phyloP scores from a whole-genome alignment of 2,329 filamentous ascomycete genomes.

The Sphaceloma murrayae region DNA sequence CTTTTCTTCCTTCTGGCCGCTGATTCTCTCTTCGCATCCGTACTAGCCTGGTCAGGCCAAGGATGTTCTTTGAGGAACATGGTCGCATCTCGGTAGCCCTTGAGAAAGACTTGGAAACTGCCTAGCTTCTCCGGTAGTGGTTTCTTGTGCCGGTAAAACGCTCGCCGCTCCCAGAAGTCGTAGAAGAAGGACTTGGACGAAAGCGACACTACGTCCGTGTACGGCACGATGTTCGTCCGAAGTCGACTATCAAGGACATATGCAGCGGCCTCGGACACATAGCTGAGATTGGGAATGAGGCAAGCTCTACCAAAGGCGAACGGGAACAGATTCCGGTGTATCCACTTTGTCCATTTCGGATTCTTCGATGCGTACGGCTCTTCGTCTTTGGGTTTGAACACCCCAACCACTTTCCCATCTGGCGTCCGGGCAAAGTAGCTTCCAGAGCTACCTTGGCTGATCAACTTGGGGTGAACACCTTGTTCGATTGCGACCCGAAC shows the following conservation, averaged over 20 bases:
- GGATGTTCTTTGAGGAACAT: slow-evolving; percentile 90
- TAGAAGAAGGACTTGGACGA: slow-evolving; percentile 98
- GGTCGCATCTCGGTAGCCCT: slow-evolving; percentile 94
- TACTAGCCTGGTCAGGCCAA: slow-evolving; percentile 82
- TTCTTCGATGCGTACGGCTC: slow-evolving; percentile 95
- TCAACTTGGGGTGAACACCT: slow-evolving; percentile 88
- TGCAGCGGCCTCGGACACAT: slow-evolving; percentile 93
- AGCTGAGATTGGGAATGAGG: slow-evolving; percentile 92
- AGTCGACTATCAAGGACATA: slow-evolving; percentile 89
- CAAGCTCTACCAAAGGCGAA: slow-evolving; percentile 95
- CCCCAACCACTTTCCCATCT: slow-evolving; percentile 87
- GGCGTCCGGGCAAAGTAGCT: slow-evolving; percentile 94
- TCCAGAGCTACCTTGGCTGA: slow-evolving; percentile 91
- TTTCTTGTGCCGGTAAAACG: slow-evolving; percentile 79
- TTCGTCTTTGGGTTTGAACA: slow-evolving; percentile 98
- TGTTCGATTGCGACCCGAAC: slow-evolving; percentile 84
- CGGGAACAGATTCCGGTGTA: slow-evolving; percentile 92
- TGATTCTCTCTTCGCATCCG: slow-evolving; percentile 45
- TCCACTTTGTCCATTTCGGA: slow-evolving; percentile 99
- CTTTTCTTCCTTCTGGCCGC: slow-evolving; percentile 56
- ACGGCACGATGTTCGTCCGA: slow-evolving; percentile 84
- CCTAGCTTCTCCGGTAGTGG: slow-evolving; percentile 80
- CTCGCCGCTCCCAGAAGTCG: slow-evolving; percentile 90
- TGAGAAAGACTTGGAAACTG: slow-evolving; percentile 95
- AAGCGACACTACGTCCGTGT: slow-evolving; percentile 87